A percentile compares a stretch with the other conserved stretches of the same genome.
Evolutionary conservation across 208 protist genomes (phyloP).

Genomic region (Leishmania gerbilli): DNA sequence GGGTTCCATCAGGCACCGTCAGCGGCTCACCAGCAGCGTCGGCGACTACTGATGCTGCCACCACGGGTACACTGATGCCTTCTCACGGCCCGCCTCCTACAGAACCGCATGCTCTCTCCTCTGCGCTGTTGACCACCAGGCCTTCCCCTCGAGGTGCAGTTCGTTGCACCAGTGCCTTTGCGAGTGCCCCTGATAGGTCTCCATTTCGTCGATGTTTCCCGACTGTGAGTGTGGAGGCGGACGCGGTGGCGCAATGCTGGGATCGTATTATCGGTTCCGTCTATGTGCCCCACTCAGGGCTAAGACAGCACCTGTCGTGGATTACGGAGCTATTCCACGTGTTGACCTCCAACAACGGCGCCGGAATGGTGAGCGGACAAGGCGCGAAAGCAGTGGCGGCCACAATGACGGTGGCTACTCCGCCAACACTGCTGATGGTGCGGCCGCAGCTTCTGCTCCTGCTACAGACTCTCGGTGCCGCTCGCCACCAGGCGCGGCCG

Average conservation of each 20-base stretch:
- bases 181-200: background rate
- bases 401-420: constrained; percentile 32
- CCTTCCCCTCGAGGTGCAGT: background rate
- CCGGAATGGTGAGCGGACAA: constrained; percentile 19
- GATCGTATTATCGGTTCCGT: constrained; percentile 51
- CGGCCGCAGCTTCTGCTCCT: constrained; percentile 37
- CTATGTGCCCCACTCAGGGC: constrained; percentile 35
- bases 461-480: constrained; percentile 19
- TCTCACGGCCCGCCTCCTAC: background rate
- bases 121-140: background rate
- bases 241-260: constrained; percentile 46
- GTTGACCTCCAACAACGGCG: constrained; percentile 45
- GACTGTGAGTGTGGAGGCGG: constrained; percentile 14
- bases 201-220: constrained; percentile 9
- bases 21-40: background rate
- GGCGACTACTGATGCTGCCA: background rate
- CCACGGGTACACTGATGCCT: background rate
- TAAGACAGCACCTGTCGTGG: constrained; percentile 33
- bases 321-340: constrained; percentile 56
- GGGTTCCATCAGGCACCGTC: constrained; percentile 1
- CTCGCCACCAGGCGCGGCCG: background rate
- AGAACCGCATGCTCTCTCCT: background rate
- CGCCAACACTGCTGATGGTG: constrained; percentile 35
- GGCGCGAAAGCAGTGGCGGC: constrained; percentile 15
- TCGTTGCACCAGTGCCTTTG: background rate